Evolutionary conservation across 2,329 filamentous ascomycete genomes (phyloP).

Genomic region (Macrophomina phaseolina): DNA sequence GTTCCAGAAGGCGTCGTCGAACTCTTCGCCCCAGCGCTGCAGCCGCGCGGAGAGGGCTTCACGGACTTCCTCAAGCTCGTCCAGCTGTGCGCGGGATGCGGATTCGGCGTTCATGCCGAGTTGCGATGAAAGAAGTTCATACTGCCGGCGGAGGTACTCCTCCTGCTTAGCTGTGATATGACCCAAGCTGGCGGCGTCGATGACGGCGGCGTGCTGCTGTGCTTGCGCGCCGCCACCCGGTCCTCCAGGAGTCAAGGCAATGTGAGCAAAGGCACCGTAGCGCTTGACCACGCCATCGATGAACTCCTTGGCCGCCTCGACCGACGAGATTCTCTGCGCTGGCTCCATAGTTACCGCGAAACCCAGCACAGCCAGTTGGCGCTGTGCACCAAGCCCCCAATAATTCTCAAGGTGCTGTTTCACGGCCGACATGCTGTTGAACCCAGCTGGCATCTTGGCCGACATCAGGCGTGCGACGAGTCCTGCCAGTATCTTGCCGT

Average conservation of each 20-base stretch:
- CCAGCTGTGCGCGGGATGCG: neutral
- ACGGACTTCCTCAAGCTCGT: neutral
- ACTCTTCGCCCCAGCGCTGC: conserved; percentile 37
- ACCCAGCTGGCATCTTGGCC: conserved; percentile 8
- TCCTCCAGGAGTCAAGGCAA: neutral
- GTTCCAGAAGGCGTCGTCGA: conserved; percentile 38
- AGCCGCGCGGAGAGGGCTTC: conserved; percentile 32
- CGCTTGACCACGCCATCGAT: neutral
- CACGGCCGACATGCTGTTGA: neutral
- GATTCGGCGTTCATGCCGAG: neutral
- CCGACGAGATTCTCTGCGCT: neutral
- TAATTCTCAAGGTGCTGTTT: conserved; percentile 5
- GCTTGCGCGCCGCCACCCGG: neutral
- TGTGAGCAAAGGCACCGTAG: neutral
- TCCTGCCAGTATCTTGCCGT: conserved; percentile 10
- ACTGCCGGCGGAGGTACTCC: neutral
- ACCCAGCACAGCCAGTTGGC: conserved; percentile 18
- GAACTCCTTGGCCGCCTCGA: conserved; percentile 6
- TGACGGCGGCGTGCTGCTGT: neutral
- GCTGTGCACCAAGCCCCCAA: conserved; percentile 24
- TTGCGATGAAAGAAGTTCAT: neutral
- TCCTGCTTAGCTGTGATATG: neutral
- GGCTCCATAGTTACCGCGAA: conserved; percentile 21
- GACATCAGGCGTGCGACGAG: conserved; percentile 11
- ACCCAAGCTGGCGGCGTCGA: neutral